Evolutionary conservation across 345 rosid species (phyloP).

Genomic region (Moricandia arvensis): DNA sequence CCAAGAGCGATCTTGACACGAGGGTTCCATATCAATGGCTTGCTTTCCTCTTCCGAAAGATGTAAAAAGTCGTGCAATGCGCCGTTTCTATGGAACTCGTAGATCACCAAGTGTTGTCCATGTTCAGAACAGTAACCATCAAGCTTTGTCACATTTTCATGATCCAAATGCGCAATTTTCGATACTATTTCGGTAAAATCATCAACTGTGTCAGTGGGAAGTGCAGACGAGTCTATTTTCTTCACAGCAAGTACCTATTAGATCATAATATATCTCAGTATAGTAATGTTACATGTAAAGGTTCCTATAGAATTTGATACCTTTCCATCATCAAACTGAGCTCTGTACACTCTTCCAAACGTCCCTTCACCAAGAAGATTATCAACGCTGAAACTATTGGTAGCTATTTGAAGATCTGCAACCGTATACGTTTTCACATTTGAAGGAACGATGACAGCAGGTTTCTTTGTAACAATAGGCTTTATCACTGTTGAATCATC

Average conservation of each 20-base stretch:
- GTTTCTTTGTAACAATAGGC: constrained; percentile 63
- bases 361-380: constrained; percentile 91
- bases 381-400: constrained; percentile 81
- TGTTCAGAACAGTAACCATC: constrained; percentile 96
- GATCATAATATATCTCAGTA: constrained; percentile 16
- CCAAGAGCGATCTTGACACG: constrained; percentile 95
- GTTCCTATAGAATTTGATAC: constrained; percentile 29
- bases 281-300: neutral
- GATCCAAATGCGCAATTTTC: constrained; percentile 73
- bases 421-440: constrained; percentile 68
- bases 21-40: constrained; percentile 87
- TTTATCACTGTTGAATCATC: constrained; percentile 55
- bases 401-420: constrained; percentile 93
- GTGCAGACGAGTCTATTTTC: constrained; percentile 80
- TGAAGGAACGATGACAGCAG: constrained; percentile 49
- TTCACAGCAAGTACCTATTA: constrained; percentile 86
- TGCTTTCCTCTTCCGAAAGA: constrained; percentile 74
- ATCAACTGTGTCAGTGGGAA: constrained; percentile 60
- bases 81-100: constrained; percentile 85
- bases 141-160: constrained; percentile 82
- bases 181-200: constrained; percentile 83
- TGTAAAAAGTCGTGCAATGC: constrained; percentile 82
- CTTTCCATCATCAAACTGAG: constrained; percentile 85
- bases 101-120: constrained; percentile 86
- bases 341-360: constrained; percentile 97